Percentiles rank a stretch among this genome's conserved stretches.
Conservation (phyloP, 2,329 filamentous ascomycete genomes). For the Aulographum hederae region DNA sequence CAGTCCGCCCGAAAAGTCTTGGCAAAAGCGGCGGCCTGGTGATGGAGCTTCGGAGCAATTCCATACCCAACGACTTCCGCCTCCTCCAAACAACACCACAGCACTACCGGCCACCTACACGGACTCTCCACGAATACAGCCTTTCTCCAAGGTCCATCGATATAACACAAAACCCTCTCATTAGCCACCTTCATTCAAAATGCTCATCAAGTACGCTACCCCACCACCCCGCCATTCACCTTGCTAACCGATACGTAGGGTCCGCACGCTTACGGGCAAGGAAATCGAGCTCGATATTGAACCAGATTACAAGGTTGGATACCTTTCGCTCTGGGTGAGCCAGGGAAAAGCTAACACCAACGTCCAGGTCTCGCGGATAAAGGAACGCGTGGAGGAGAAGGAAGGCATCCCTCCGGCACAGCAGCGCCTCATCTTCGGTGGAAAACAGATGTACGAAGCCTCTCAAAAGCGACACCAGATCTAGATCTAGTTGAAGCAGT, state of each 20-base stretch:
- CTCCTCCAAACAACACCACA: no score
- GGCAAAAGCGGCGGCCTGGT: no score
- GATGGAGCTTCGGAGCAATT: no score
- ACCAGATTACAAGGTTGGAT: conserved; percentile 66
- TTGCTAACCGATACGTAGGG: conserved; percentile 33
- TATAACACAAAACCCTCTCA: no score
- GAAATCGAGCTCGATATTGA: conserved; percentile 98
- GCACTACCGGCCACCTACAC: no score
- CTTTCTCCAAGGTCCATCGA: no score
- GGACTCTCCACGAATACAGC: no score
- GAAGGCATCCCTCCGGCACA: conserved; percentile 95
- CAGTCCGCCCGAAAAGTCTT: no score
- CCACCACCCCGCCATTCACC: conserved; percentile 2
- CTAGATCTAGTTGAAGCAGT: neutral
- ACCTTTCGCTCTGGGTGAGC: neutral
- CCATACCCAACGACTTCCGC: no score
- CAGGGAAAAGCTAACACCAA: neutral
- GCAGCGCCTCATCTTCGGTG: conserved; percentile 87
- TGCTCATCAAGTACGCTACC: conserved; percentile 33
- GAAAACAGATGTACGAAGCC: conserved; percentile 74
- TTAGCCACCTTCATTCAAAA: no score
- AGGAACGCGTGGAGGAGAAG: conserved; percentile 98
- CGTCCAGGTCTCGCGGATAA: conserved; percentile 81
- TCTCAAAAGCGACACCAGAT: conserved; percentile 10
- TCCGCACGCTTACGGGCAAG: conserved; percentile 93